Conservation (phyloP, 352 stramenopile genomes). For the Globisporangium recalcitrans region DNA sequence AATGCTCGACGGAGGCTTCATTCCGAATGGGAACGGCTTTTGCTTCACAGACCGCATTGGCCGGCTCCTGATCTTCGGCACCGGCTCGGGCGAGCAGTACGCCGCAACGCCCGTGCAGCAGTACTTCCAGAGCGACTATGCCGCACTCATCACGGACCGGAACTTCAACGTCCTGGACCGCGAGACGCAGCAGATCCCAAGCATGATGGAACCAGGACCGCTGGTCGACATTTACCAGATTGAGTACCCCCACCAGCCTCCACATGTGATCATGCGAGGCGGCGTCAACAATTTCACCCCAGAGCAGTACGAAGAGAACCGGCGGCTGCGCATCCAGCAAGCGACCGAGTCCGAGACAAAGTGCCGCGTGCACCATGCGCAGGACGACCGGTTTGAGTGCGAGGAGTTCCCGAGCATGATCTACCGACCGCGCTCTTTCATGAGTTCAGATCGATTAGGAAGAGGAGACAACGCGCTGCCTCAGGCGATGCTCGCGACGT, state of each 20-base stretch:
- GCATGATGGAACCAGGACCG: constrained; percentile 75
- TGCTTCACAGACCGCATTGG: constrained; percentile 84
- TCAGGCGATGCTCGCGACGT: constrained; percentile 19
- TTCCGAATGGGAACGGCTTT: constrained; percentile 56
- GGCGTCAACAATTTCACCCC: constrained; percentile 10
- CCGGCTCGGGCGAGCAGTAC: constrained; percentile 61
- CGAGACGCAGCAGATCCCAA: constrained; percentile 80
- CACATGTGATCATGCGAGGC: constrained; percentile 28
- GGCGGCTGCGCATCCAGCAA: constrained; percentile 56
- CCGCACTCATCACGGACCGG: constrained; percentile 80
- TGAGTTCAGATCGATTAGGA: constrained; percentile 5
- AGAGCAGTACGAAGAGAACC: constrained; percentile 58
- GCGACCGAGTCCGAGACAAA: constrained; percentile 59
- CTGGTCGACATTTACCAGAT: constrained; percentile 72
- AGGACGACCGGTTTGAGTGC: constrained; percentile 39
- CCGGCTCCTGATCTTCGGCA: constrained; percentile 72
- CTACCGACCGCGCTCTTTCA: constrained; percentile 15
- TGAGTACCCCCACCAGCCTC: constrained; percentile 71
- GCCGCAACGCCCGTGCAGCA: constrained; percentile 68
- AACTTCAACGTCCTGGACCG: constrained; percentile 87
- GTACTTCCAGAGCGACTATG: constrained; percentile 89
- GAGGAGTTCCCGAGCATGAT: constrained; percentile 50
- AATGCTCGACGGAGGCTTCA: constrained; percentile 76
- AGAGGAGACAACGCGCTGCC: constrained; percentile 12
- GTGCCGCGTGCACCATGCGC: constrained; percentile 47